Conservation (phyloP, 208 protist species). For the Leishmania arabica region DNA sequence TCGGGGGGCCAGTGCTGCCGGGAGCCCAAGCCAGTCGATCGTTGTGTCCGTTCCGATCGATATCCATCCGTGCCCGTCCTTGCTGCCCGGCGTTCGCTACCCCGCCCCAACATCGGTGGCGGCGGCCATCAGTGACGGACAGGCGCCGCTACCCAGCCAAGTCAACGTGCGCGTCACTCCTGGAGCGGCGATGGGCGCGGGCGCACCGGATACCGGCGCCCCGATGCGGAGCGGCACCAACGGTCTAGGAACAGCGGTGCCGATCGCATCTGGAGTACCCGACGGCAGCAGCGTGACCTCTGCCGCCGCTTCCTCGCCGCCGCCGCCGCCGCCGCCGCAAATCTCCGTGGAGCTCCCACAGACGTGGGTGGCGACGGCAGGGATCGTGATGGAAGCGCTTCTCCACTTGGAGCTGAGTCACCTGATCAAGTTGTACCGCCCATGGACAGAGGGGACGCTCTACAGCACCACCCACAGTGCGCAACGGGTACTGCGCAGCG, state of each 20-base stretch:
- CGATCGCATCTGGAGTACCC: background rate
- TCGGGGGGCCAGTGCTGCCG: background rate
- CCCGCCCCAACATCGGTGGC: slow-evolving; percentile 21
- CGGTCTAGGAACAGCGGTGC: background rate
- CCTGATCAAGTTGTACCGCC: slow-evolving; percentile 51
- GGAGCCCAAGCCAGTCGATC: background rate
- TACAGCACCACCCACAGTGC: slow-evolving; percentile 46
- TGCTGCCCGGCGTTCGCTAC: slow-evolving; percentile 34
- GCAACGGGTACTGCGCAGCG: slow-evolving; percentile 41
- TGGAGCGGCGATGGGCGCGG: background rate
- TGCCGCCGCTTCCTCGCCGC: background rate
- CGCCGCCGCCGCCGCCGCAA: slow-evolving; percentile 8
- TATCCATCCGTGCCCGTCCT: background rate
- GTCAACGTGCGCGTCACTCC: slow-evolving; percentile 16
- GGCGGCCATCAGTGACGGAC: slow-evolving; percentile 27
- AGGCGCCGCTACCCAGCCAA: slow-evolving; percentile 14
- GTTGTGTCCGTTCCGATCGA: slow-evolving; percentile 29
- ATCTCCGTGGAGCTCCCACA: slow-evolving; percentile 34
- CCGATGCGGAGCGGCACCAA: background rate
- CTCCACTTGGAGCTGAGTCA: slow-evolving; percentile 64
- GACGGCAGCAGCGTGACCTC: too few species aligned
- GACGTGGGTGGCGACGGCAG: slow-evolving; percentile 37
- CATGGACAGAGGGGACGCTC: slow-evolving; percentile 42
- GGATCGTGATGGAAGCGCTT: slow-evolving; percentile 64
- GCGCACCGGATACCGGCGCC: background rate